Evolutionary conservation across 2,329 filamentous ascomycete genomes (phyloP).

Genomic region (Iodosphaeria phyllophila): DNA sequence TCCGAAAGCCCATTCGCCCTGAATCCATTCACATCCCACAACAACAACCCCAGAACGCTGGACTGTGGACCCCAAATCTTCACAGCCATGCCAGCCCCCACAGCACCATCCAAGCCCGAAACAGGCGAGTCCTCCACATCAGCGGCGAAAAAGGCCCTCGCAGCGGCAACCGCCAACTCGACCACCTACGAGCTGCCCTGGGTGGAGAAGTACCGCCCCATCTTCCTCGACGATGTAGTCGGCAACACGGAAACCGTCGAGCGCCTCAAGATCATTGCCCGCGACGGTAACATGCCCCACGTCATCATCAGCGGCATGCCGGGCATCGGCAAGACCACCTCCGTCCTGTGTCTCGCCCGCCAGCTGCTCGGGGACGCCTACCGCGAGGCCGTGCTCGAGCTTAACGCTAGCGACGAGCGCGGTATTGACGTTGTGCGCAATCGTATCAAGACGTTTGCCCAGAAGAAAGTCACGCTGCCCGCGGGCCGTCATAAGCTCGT

Average conservation of each 20-base stretch:
- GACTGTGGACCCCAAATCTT: not conserved
- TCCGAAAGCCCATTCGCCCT: not conserved
- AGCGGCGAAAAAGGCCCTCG: conserved; percentile 35
- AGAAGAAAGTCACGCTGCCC: conserved; percentile 95
- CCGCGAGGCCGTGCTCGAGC: conserved; percentile 90
- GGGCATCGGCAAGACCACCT: conserved; percentile 96
- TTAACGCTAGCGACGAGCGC: conserved; percentile 92
- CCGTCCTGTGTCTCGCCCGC: conserved; percentile 77
- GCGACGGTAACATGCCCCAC: conserved; percentile 98
- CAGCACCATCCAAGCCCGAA: conserved; percentile 28
- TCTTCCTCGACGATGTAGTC: conserved; percentile 91
- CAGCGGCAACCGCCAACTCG: conserved; percentile 27
- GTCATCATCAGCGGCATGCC: conserved; percentile 99
- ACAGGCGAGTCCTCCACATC: conserved; percentile 42
- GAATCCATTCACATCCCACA: too few relatives aligned
- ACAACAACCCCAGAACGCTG: too few relatives aligned
- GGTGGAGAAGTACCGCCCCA: conserved; percentile 94
- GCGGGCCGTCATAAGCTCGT: conserved; percentile 86
- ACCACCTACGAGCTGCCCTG: conserved; percentile 62
- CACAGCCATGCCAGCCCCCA: conserved; percentile 18
- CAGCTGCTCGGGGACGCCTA: conserved; percentile 85
- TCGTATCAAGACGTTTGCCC: conserved; percentile 93
- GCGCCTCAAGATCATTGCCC: conserved; percentile 91
- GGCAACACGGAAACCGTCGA: conserved; percentile 97
- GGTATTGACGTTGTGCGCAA: conserved; percentile 96